Percentiles rank a stretch among this genome's conserved stretches.
Conservation (phyloP, 257 asterid species). For the Solanum etuberosum region DNA sequence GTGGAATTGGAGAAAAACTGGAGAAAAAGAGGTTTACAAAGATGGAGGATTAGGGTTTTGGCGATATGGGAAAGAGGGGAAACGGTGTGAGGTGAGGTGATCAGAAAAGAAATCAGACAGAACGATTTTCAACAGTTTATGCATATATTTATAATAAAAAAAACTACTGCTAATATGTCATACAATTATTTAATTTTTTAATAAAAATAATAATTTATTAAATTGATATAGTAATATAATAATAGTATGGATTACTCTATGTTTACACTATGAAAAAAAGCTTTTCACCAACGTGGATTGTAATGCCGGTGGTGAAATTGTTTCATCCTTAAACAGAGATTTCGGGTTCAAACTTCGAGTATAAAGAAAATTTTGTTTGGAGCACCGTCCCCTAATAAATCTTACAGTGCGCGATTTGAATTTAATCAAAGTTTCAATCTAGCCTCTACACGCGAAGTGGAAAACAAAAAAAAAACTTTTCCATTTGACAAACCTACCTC, state of each 20-base stretch:
- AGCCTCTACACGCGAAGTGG: fast-evolving
- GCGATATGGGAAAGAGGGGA: neutral
- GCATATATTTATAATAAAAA: neutral
- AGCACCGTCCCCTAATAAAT: fast-evolving
- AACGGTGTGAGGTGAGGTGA: neutral
- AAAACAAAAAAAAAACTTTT: too few relatives aligned
- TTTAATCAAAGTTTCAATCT: neutral
- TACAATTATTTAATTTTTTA: too few relatives aligned
- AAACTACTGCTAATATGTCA: neutral
- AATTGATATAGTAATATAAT: neutral
- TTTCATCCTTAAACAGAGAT: too few relatives aligned
- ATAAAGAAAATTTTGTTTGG: too few relatives aligned
- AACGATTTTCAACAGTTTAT: neutral
- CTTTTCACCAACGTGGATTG: neutral
- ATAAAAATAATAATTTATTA: too few relatives aligned
- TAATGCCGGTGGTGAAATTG: neutral
- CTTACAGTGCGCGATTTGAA: too few relatives aligned
- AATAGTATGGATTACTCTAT: neutral
- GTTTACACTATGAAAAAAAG: neutral
- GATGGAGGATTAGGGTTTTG: neutral
- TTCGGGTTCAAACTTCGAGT: fast-evolving
- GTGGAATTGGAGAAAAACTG: neutral
- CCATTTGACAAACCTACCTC: neutral
- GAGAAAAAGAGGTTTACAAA: neutral
- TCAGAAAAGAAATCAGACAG: neutral